These are phyloP conservation scores for Heliamphora pulchella DNA, from an alignment of 179 eudicot genomes.

Conservation along the genomic window DNA sequence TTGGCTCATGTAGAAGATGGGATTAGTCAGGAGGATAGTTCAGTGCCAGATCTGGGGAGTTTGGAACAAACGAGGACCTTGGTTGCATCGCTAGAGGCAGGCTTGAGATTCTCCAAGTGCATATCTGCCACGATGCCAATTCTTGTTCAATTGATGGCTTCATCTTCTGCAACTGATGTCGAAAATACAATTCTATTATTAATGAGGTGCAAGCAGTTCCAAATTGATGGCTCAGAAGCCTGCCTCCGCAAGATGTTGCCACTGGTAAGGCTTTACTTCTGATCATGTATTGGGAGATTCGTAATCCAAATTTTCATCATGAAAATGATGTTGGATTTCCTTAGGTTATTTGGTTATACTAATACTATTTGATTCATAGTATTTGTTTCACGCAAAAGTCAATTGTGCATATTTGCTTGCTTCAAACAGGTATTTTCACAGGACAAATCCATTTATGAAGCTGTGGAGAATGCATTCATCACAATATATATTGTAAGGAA, in stretches of 20 bases:
- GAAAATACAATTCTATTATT: slow-evolving; percentile 83
- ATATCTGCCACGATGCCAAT: slow-evolving; percentile 74
- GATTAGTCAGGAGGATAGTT: slow-evolving; percentile 33
- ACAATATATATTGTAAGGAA: slow-evolving; percentile 74
- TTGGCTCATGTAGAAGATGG: slow-evolving; percentile 49
- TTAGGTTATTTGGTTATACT: neutral
- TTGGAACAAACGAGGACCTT: slow-evolving; percentile 89
- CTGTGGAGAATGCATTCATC: slow-evolving; percentile 91
- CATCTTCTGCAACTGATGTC: slow-evolving; percentile 88
- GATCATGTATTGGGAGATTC: neutral
- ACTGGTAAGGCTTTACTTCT: slow-evolving; percentile 46
- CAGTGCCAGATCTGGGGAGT: slow-evolving; percentile 87
- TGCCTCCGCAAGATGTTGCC: slow-evolving; percentile 96
- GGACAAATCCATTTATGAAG: slow-evolving; percentile 85
- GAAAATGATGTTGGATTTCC: slow-evolving; percentile 1
- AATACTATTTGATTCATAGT: slow-evolving; percentile 4
- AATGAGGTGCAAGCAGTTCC: slow-evolving; percentile 94
- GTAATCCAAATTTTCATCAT: neutral
- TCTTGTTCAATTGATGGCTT: slow-evolving; percentile 92
- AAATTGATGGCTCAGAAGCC: slow-evolving; percentile 86
- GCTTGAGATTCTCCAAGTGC: slow-evolving; percentile 74
- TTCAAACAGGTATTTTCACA: slow-evolving; percentile 75
- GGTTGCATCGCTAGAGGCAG: slow-evolving; percentile 93
- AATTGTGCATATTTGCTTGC: neutral
- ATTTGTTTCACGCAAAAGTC: neutral